phyloP scores from a whole-genome alignment of 2,329 filamentous ascomycete genomes.

The Colletotrichum australisinense region DNA sequence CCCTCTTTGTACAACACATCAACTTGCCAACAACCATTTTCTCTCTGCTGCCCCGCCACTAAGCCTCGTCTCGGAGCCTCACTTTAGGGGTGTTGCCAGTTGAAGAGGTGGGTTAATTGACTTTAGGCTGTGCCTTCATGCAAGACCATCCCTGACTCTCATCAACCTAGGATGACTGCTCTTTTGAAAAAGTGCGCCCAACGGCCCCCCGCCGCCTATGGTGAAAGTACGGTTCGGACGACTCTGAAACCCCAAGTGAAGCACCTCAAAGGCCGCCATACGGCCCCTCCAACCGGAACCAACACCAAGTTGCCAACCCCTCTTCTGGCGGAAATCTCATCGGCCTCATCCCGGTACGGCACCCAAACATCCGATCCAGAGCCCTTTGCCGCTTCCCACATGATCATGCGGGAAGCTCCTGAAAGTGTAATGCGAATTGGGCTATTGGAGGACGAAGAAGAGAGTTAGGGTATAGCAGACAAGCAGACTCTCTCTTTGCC shows the following conservation, averaged over 20 bases:
- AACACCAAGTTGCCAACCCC: too few species aligned
- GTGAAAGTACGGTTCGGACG: constrained; percentile 1
- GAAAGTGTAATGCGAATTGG: background rate
- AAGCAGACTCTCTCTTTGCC: background rate
- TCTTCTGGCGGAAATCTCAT: background rate
- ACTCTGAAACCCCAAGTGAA: constrained; percentile 8
- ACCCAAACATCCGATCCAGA: background rate
- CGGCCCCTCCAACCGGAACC: background rate
- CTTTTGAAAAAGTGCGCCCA: too few species aligned
- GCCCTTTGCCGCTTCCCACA: background rate
- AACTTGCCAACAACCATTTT: background rate
- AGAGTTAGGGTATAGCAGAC: background rate
- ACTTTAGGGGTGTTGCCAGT: background rate
- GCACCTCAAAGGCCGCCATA: background rate
- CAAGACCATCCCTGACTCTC: background rate
- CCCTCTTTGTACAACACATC: background rate
- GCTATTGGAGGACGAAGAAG: background rate
- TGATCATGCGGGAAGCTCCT: background rate
- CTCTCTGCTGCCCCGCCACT: background rate
- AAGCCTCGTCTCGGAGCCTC: background rate
- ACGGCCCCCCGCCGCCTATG: background rate
- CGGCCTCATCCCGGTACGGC: background rate
- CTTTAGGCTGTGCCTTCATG: background rate
- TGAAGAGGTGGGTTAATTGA: background rate
- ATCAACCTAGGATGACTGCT: background rate